A percentile compares a stretch with the other conserved stretches of the same genome.
Conservation (phyloP, 805 yeast genomes). For the Nakazawaea molendinolei region DNA sequence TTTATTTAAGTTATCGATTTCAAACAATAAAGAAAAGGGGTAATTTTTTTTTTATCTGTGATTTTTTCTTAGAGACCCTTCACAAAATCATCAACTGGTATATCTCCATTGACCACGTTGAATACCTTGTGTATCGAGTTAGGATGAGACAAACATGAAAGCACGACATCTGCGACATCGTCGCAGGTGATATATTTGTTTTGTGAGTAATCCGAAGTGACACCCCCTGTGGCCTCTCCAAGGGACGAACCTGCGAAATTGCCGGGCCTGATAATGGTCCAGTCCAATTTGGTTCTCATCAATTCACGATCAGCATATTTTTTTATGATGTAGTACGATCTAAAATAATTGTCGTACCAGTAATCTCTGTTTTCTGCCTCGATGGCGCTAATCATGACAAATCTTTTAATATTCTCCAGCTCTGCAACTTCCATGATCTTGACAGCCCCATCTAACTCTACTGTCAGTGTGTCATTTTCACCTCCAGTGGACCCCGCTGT, state of each 20-base stretch:
- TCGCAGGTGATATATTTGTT: constrained; percentile 32
- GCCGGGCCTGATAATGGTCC: constrained; percentile 54
- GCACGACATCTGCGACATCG: constrained; percentile 48
- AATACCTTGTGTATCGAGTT: constrained; percentile 35
- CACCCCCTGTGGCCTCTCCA: constrained; percentile 36
- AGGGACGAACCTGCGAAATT: constrained; percentile 30
- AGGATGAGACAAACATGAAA: constrained; percentile 29
- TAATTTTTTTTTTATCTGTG: no score
- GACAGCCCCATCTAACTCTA: constrained; percentile 60
- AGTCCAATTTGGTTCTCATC: constrained; percentile 36
- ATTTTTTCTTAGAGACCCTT: no score
- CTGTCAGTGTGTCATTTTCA: constrained; percentile 34
- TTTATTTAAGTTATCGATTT: no score
- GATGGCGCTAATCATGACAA: constrained; percentile 49
- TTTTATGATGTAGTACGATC: constrained; percentile 53
- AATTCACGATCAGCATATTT: constrained; percentile 49
- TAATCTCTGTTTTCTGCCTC: constrained; percentile 44
- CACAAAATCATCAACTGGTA: constrained; percentile 16
- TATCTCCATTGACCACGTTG: constrained; percentile 37
- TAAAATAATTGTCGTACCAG: constrained; percentile 32
- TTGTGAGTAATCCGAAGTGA: constrained; percentile 14
- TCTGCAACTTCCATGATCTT: constrained; percentile 50
- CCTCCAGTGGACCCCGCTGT: constrained; percentile 61
- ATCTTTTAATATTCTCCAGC: constrained; percentile 34
- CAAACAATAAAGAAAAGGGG: no score